Conservation (phyloP, 352 stramenopile genomes). For the Phytophthora cryptogea region DNA sequence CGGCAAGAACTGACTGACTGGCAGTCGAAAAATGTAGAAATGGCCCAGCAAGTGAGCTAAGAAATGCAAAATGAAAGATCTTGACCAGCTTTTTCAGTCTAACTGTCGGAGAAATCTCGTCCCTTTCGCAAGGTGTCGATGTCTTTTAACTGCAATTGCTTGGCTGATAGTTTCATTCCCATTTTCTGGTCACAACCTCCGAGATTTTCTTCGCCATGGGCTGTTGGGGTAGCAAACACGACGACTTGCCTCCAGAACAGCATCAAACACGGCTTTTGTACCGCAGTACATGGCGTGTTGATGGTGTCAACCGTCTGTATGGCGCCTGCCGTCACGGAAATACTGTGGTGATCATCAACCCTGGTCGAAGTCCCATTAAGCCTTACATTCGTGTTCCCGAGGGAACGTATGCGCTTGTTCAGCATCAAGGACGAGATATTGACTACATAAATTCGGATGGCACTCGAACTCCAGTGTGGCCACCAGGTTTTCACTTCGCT, state of each 20-base stretch:
- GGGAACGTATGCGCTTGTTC: slow-evolving; percentile 88
- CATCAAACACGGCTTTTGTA: slow-evolving; percentile 66
- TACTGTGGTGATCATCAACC: slow-evolving; percentile 83
- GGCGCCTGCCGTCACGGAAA: slow-evolving; percentile 77
- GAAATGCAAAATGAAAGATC: no score
- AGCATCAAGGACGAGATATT: slow-evolving; percentile 80
- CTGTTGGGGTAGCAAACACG: slow-evolving; percentile 5
- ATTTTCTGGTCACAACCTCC: neutral
- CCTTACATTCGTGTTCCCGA: slow-evolving; percentile 89
- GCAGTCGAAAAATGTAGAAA: neutral
- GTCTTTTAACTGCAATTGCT: no score
- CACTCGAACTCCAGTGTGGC: slow-evolving; percentile 65
- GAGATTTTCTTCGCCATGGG: slow-evolving; percentile 3
- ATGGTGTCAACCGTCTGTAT: slow-evolving; percentile 75
- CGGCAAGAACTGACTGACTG: neutral
- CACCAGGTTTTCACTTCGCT: slow-evolving; percentile 75
- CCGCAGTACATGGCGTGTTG: slow-evolving; percentile 57
- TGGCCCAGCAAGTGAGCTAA: neutral
- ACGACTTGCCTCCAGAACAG: neutral
- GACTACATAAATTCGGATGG: slow-evolving; percentile 53
- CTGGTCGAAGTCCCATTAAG: slow-evolving; percentile 56
- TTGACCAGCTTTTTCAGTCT: no score
- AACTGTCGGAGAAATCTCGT: no score
- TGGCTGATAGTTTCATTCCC: neutral
- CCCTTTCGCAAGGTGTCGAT: no score